Conservation (phyloP, 306 rosid species). For the Astragalus membranaceus region DNA sequence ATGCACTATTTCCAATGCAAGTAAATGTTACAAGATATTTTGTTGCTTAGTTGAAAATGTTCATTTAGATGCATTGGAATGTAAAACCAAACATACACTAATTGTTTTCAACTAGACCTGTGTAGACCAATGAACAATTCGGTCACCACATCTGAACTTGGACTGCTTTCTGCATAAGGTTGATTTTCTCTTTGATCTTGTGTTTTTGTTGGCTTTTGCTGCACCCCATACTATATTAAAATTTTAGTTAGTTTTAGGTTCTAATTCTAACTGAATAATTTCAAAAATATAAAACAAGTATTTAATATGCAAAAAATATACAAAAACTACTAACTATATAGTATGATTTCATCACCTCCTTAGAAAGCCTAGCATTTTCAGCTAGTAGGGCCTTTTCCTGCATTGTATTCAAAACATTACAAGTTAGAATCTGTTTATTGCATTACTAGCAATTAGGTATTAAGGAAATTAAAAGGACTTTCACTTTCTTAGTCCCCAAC, state of each 20-base stretch:
- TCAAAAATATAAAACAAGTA: neutral
- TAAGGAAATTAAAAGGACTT: neutral
- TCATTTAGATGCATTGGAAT: neutral
- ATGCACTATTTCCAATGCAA: neutral
- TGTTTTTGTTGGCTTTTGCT: neutral
- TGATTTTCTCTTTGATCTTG: slow-evolving; percentile 21
- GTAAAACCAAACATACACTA: neutral
- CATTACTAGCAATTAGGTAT: neutral
- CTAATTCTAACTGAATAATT: neutral
- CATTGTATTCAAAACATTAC: neutral
- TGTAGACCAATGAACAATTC: slow-evolving; percentile 73
- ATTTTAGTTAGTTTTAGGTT: neutral
- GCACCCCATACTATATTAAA: slow-evolving; percentile 28
- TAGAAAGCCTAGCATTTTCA: slow-evolving; percentile 57
- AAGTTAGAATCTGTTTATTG: slow-evolving; percentile 1
- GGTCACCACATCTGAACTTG: slow-evolving; percentile 73
- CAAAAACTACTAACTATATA: neutral
- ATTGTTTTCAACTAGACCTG: slow-evolving; percentile 22
- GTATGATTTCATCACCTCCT: slow-evolving; percentile 44
- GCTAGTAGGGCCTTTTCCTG: slow-evolving; percentile 57
- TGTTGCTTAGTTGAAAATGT: neutral
- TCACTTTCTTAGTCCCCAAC: neutral
- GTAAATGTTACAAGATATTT: neutral
- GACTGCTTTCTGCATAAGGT: slow-evolving; percentile 36
- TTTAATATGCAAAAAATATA: no score